Conservation (phyloP, 2,329 filamentous ascomycete species). For the Capronia epimyces region DNA sequence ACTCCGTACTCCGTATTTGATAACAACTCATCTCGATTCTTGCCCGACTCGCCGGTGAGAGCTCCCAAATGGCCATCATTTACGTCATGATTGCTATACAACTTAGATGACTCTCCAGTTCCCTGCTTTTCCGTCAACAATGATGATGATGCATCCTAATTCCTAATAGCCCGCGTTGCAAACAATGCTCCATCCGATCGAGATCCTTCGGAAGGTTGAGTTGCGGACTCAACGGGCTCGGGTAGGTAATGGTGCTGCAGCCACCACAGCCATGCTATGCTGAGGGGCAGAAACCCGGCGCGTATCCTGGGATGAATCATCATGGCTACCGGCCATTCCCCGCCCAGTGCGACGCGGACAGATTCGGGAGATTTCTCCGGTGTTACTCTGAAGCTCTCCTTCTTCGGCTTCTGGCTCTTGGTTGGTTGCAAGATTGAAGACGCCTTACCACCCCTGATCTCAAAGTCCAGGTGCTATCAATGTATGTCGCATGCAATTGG, state of each 20-base stretch:
- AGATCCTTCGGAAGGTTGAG: slow-evolving; percentile 9
- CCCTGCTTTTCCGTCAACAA: slow-evolving; percentile 5
- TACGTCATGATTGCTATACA: slow-evolving; percentile 20
- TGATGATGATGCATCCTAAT: too few relatives aligned
- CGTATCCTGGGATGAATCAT: slow-evolving; percentile 5
- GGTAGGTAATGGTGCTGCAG: slow-evolving; percentile 15
- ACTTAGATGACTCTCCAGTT: slow-evolving; percentile 1
- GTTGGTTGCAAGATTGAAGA: neutral
- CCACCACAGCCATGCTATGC: slow-evolving; percentile 7
- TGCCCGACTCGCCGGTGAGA: neutral
- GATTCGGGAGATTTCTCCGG: slow-evolving; percentile 8
- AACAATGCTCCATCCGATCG: slow-evolving; percentile 10
- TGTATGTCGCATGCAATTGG: too few relatives aligned
- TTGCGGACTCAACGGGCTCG: too few relatives aligned
- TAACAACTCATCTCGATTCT: neutral
- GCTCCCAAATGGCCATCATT: neutral
- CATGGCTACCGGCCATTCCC: slow-evolving; percentile 10
- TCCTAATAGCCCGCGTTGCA: neutral
- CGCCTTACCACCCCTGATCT: neutral
- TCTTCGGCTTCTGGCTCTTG: neutral
- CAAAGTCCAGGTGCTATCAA: too few relatives aligned
- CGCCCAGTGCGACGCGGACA: slow-evolving; percentile 13
- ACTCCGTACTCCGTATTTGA: too few relatives aligned
- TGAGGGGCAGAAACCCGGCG: slow-evolving; percentile 6
- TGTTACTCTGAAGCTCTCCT: slow-evolving; percentile 7